phyloP scores from a whole-genome alignment of 2,329 filamentous ascomycete species.

The Xylariaceae sp. region DNA sequence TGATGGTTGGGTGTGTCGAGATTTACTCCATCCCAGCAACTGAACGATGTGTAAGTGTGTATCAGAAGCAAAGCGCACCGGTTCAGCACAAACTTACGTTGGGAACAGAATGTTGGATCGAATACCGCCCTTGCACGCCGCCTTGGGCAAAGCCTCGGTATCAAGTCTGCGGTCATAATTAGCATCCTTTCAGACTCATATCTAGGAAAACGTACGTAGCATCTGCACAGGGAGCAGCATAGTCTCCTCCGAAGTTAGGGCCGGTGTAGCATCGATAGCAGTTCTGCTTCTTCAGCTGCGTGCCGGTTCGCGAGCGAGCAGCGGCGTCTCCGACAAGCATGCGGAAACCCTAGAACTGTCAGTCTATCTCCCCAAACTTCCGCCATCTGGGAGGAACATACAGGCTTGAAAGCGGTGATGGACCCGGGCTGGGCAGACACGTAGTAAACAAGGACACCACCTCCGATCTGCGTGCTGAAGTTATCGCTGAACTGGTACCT shows the following conservation, averaged over 20 bases:
- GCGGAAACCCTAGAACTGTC: conserved; percentile 37
- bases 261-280: conserved; percentile 45
- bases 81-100: conserved; percentile 39
- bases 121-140: conserved; percentile 41
- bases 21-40: conserved; percentile 53
- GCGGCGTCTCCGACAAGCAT: conserved; percentile 44
- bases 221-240: conserved; percentile 40
- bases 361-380: conserved; percentile 24
- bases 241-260: conserved; percentile 43
- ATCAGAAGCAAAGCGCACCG: too few species aligned
- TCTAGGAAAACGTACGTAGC: conserved; percentile 23
- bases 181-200: conserved; percentile 6
- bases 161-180: conserved; percentile 31
- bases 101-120: conserved; percentile 45
- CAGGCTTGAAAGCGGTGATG: conserved; percentile 45
- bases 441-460: conserved; percentile 45
- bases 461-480: conserved; percentile 39
- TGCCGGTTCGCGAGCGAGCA: conserved; percentile 30
- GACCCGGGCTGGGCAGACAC: conserved; percentile 38
- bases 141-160: conserved; percentile 35
- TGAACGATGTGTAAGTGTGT: conserved; percentile 18
- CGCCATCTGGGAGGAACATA: conserved; percentile 47
- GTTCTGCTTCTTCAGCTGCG: conserved; percentile 33
- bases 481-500: conserved; percentile 38
- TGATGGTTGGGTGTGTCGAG: conserved; percentile 45